Evolutionary conservation across 73 alveolate species (phyloP).

Genomic region (Tetrahymena malaccensis): DNA sequence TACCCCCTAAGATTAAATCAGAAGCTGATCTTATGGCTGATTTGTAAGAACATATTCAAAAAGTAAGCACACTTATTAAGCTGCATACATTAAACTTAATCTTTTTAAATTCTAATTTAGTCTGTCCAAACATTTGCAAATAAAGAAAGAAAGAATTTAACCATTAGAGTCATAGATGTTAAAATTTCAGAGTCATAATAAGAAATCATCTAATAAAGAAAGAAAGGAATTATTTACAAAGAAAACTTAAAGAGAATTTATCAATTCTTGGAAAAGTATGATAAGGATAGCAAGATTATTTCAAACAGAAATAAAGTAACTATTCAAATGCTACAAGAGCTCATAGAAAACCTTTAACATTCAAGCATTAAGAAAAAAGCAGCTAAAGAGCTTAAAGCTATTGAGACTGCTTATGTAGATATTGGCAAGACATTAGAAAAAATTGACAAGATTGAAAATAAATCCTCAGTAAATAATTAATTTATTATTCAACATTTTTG

Average conservation of each 20-base stretch:
- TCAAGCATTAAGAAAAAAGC: not conserved
- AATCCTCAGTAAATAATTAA: not conserved
- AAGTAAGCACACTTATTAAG: not conserved
- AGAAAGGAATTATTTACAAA: not conserved
- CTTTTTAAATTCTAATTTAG: not conserved
- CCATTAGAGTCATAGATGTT: not conserved
- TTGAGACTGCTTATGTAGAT: not conserved
- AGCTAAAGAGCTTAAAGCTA: not conserved
- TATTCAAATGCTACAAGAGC: not conserved
- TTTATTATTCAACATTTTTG: not conserved
- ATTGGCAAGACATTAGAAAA: not conserved
- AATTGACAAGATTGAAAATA: not conserved
- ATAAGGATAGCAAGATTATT: not conserved
- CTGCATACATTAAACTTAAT: no score
- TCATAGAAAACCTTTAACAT: not conserved
- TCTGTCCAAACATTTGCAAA: not conserved
- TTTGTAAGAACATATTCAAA: not conserved
- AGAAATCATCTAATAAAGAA: not conserved
- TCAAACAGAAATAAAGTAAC: not conserved
- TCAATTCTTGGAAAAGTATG: not conserved
- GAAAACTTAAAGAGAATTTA: not conserved
- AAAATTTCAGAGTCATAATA: not conserved
- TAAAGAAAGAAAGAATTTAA: not conserved
- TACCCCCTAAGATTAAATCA: not conserved
- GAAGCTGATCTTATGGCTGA: not conserved